Evolutionary conservation across 2,329 filamentous ascomycete species (phyloP), one percentile per base, ranked within the genome.

Genomic region (Colletotrichum orbiculare): DNA sequence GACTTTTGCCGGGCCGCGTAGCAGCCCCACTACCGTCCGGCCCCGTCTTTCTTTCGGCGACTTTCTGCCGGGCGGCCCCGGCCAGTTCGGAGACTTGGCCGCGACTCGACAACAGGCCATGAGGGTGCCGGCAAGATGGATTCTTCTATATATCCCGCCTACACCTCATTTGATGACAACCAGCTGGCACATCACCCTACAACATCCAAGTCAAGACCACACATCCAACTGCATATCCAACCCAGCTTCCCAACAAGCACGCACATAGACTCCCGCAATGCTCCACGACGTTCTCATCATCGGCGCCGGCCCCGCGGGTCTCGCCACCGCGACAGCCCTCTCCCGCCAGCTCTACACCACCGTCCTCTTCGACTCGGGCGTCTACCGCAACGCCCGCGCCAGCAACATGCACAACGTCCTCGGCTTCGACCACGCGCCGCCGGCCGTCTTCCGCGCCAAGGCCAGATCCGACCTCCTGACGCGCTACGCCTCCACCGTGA

Each of bases 281-380:
- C 67, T 78, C 64, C 83, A 81, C 71, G 84, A 86, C 71, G 82
- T 79, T 25, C 79, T 87, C 57, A 77, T 87, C 64, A 77, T 87
- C 42, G 85, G 85, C 46, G 83, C 81, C 50, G 85, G 85, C 2
- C 83, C 84, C 4, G 79, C 82, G 1, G 84, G 85, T 12, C 77
- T 87, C 2, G 78, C 80, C 46, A 77, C 79, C 9, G 78, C 84
- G 37, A 77, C 78, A 34, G 74, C 76, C 45, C 78, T 87, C 25
- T 82, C 81, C 3, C 82, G 85, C 17, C 83, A 85, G 47, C 76
- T 79, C 15, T 78, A 82, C 64, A 81, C 74, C 2, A 78, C 81
- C 0, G 71, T 85, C 8, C 72, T 87, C 46, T 79, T 87, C 60
- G 83, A 86, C 73, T 82, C 79, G 4, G 77, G 77, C 11, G 71